These are phyloP conservation scores for Aspergillus neotritici DNA, from an alignment of 2,329 filamentous ascomycete genomes.

Conservation along the genomic window DNA sequence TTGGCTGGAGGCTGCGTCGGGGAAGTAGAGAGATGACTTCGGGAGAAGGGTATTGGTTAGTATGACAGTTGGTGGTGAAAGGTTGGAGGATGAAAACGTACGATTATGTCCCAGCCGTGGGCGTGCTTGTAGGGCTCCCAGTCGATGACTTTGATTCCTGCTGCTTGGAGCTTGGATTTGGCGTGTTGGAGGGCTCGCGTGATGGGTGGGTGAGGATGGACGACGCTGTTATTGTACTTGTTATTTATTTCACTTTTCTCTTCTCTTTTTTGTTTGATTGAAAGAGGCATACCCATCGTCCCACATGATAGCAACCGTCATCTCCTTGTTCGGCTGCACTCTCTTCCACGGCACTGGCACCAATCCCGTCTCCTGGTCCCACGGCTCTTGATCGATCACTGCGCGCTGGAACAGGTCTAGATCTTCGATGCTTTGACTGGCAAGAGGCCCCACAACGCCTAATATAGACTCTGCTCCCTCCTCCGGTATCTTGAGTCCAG, in stretches of 20 bases:
- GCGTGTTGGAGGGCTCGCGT: slow-evolving; percentile 33
- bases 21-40: slow-evolving; percentile 44
- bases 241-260: no score
- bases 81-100: slow-evolving; percentile 9
- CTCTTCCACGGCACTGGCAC: slow-evolving; percentile 39
- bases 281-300: slow-evolving; percentile 48
- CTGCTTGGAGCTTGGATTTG: slow-evolving; percentile 31
- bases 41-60: slow-evolving; percentile 22
- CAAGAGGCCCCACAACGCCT: slow-evolving; percentile 28
- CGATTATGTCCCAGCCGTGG: slow-evolving; percentile 32
- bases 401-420: slow-evolving; percentile 36
- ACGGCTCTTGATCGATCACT: slow-evolving; percentile 37
- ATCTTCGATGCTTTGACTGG: slow-evolving; percentile 26
- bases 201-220: slow-evolving; percentile 62
- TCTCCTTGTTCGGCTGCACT: slow-evolving; percentile 17
- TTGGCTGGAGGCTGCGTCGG: slow-evolving; percentile 36
- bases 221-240: slow-evolving; percentile 35
- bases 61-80: not conserved
- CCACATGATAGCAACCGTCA: slow-evolving; percentile 55
- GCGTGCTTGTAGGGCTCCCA: slow-evolving; percentile 33
- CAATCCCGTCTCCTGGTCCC: slow-evolving; percentile 39
- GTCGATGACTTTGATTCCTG: slow-evolving; percentile 41
- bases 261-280: not conserved
- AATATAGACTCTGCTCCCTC: slow-evolving; percentile 36
- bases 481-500: slow-evolving; percentile 24